Evolutionary conservation across 2,329 filamentous ascomycete species (phyloP).

Genomic region (Alternaria brassicicola): DNA sequence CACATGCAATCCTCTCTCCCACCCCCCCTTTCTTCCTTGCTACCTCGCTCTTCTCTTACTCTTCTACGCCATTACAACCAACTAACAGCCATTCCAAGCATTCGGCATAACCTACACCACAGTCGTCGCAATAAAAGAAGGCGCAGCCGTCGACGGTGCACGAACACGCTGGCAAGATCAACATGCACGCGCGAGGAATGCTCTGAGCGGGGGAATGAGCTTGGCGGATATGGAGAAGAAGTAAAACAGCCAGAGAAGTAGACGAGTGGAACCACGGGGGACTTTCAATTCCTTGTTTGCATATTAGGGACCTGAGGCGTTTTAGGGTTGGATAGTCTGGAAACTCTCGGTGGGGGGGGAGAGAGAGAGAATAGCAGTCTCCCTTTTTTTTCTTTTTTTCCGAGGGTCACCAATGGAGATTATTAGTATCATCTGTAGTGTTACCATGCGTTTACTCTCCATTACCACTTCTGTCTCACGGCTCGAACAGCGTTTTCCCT

Average conservation of each 20-base stretch:
- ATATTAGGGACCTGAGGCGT: background rate
- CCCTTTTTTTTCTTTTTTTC: too few species aligned
- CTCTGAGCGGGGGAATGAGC: conserved; percentile 19
- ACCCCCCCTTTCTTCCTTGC: too few species aligned
- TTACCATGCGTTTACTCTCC: background rate
- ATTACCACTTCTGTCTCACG: background rate
- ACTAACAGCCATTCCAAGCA: conserved; percentile 22
- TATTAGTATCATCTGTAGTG: background rate
- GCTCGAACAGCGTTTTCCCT: too few species aligned
- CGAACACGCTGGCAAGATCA: conserved; percentile 45
- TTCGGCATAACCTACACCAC: conserved; percentile 43
- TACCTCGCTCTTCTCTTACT: background rate
- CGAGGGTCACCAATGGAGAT: too few species aligned
- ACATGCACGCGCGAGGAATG: conserved; percentile 27
- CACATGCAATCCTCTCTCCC: background rate
- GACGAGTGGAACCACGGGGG: background rate
- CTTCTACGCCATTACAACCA: background rate
- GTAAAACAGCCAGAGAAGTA: background rate
- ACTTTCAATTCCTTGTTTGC: background rate
- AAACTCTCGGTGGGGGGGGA: background rate
- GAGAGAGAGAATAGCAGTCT: too few species aligned
- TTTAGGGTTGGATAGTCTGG: background rate
- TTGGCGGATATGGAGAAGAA: conserved; percentile 4
- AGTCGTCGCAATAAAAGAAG: conserved; percentile 41
- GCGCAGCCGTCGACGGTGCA: conserved; percentile 40